These are phyloP conservation scores for Geotrichum carabidarum DNA, from an alignment of 1,139 yeast species.

Conservation along the genomic window DNA sequence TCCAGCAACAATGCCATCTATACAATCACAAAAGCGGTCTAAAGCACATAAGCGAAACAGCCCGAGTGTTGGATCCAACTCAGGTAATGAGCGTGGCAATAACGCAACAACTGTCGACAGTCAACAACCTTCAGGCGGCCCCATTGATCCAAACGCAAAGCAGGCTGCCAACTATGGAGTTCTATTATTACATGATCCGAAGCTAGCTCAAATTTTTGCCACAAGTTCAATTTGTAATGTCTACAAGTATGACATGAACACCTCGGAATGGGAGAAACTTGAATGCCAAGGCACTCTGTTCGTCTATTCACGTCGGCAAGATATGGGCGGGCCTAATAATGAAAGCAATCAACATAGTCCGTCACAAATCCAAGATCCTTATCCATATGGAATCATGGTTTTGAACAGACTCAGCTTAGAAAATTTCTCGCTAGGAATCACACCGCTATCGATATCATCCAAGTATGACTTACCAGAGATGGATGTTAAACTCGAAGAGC, in stretches of 20 bases:
- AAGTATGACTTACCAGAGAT: conserved; percentile 49
- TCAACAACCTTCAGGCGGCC: conserved; percentile 9
- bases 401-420: conserved; percentile 70
- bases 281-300: conserved; percentile 80
- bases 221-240: conserved; percentile 75
- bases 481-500: conserved; percentile 75
- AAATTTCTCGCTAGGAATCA: conserved; percentile 73
- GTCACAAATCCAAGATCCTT: conserved; percentile 35
- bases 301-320: conserved; percentile 59
- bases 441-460: conserved; percentile 49
- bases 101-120: too few relatives aligned
- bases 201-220: conserved; percentile 66
- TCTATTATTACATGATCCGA: conserved; percentile 76
- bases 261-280: conserved; percentile 73
- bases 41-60: not conserved
- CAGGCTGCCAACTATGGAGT: conserved; percentile 64
- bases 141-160: conserved; percentile 23
- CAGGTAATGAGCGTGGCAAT: conserved; percentile 11
- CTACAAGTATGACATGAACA: conserved; percentile 60
- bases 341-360: conserved; percentile 25
- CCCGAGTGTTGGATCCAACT: not conserved
- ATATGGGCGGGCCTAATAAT: conserved; percentile 18
- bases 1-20: conserved; percentile 4
- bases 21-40: conserved; percentile 3
- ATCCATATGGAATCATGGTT: conserved; percentile 70